Evolutionary conservation across 176 grass and related monocot genomes (phyloP), one percentile per base, ranked within the genome.

Genomic region (Oryza punctata): DNA sequence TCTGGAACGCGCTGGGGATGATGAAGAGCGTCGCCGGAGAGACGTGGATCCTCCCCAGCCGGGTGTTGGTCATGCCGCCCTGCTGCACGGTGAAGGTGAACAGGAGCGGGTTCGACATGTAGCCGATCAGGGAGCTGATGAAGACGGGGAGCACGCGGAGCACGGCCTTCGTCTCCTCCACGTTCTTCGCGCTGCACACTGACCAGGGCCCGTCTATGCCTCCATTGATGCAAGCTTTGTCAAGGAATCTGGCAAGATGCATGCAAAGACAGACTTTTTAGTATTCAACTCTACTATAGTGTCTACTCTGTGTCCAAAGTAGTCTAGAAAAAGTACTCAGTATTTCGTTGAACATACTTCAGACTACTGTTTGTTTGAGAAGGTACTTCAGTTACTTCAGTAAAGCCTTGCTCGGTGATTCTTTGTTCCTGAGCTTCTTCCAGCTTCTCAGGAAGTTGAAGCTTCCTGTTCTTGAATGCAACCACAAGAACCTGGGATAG

Each of bases 81-180:
- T 88, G 86, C 73, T 91, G 86, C 57, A 91, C 86, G 0, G 89
- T 91, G 83, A 94, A 70, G 4, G 77, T 84, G n/a, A 94, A 38
- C 41, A 91, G 16, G 18, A 87, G 25, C 5, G 74, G 63, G 25
- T 77, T 80, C 1, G 92, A 87, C 32, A 89, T 65, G 81, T 82
- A 84, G 9, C 89, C 80, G 15, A 87, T 21, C 21, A 87, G 77
- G 65, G 83, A 94, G 86, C 92, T 91, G 63, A 94, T 37, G 47
- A 91, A 86, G 76, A 94, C 26, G 32, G 86, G 92, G 67, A 87
- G 66, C 88, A 89, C 57, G 14, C 50, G 37, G 23, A 94, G 75
- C 64, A 94, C 70, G 5, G 73, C 86, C 44, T 89, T 94, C 5
- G 89, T 91, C 81, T 94, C 92, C 57, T 91, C 92, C 73, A 91